Percentiles rank a stretch among this genome's conserved stretches.
phyloP scores from a whole-genome alignment of 345 rosid genomes.

The Bretschneidera sinensis region DNA sequence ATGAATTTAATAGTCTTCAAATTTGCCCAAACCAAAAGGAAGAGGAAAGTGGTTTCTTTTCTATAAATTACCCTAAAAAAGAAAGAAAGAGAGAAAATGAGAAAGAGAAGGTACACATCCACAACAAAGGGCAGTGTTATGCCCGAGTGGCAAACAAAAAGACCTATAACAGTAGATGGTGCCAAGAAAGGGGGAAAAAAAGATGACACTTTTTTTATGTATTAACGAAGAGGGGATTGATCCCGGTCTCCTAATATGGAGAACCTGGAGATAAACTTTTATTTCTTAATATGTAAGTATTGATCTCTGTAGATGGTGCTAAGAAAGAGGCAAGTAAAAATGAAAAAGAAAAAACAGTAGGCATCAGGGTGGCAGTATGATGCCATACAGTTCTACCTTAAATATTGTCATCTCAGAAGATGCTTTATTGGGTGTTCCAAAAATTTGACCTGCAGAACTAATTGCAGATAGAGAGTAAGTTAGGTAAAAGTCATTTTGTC shows the following conservation, averaged over 20 bases:
- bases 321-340: not conserved
- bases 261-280: too few relatives aligned
- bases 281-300: not conserved
- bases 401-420: conserved; percentile 6
- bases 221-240: too few relatives aligned
- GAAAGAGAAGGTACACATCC: not conserved
- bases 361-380: conserved; percentile 11
- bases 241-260: too few relatives aligned
- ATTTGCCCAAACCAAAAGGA: not conserved
- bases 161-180: too few relatives aligned
- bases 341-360: conserved; percentile 1
- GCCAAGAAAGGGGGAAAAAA: too few relatives aligned
- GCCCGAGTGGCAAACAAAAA: too few relatives aligned
- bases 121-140: too few relatives aligned
- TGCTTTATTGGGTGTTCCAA: conserved; percentile 5
- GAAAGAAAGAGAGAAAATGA: too few relatives aligned
- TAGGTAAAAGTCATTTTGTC: conserved; percentile 37
- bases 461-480: conserved; percentile 24
- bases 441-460: conserved; percentile 12
- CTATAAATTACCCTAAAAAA: too few relatives aligned
- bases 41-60: too few relatives aligned
- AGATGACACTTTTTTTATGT: not conserved
- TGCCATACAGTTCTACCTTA: conserved; percentile 7
- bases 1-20: too few relatives aligned
- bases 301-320: not conserved